phyloP scores from a whole-genome alignment of 1,284 basidiomycete species.

The Irpex sp. region DNA sequence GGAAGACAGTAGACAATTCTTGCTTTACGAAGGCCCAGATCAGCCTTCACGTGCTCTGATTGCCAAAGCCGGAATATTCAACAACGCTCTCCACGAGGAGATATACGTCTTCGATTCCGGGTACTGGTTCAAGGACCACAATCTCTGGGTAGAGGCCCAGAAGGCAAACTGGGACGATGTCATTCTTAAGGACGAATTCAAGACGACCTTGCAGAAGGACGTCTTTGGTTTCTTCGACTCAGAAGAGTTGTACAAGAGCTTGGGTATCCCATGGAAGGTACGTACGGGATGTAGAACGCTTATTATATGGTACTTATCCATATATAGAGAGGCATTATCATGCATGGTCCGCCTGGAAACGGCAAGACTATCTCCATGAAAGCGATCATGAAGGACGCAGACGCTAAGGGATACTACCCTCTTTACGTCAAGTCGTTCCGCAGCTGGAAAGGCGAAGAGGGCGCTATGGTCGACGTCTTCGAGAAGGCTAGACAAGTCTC shows the following conservation, averaged over 20 bases:
- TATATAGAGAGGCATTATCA: constrained; percentile 60
- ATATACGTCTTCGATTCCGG: constrained; percentile 73
- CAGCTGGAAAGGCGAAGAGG: constrained; percentile 61
- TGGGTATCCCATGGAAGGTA: constrained; percentile 81
- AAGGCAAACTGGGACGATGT: constrained; percentile 72
- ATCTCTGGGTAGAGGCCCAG: constrained; percentile 65
- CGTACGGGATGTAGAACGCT: background rate
- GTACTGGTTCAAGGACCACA: constrained; percentile 57
- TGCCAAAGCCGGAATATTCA: constrained; percentile 45
- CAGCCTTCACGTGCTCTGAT: constrained; percentile 49
- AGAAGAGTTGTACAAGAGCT: constrained; percentile 61
- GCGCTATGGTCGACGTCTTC: constrained; percentile 58
- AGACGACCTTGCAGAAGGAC: constrained; percentile 62
- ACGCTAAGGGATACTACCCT: constrained; percentile 52
- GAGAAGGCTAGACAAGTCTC: constrained; percentile 58
- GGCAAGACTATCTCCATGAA: constrained; percentile 83
- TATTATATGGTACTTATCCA: background rate
- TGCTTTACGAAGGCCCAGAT: constrained; percentile 59
- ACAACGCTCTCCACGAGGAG: constrained; percentile 53
- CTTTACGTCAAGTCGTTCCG: constrained; percentile 77
- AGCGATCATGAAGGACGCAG: constrained; percentile 64
- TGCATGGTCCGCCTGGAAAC: constrained; percentile 76
- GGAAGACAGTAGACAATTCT: constrained; percentile 34
- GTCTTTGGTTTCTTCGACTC: constrained; percentile 74
- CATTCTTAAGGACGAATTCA: constrained; percentile 68